Base-by-base conservation (phyloP, 805 yeast species). In the Candida dendrica region DNA sequence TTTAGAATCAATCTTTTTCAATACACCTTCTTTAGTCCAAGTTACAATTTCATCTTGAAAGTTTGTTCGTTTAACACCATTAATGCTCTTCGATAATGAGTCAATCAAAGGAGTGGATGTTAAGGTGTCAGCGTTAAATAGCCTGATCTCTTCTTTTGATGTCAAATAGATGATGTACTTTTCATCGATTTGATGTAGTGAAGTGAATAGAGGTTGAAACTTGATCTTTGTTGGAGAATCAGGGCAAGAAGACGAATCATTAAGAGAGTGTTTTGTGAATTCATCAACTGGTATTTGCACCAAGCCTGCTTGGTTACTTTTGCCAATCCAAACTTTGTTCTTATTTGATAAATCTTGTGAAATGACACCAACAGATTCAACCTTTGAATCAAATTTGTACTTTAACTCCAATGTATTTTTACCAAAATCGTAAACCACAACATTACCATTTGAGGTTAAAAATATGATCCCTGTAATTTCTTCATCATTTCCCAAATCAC, bases 1-100 rank as follows among this genome's bases (percentile, higher is more conserved):
- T 2, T 51, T 52, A 4, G 44, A 43, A 8, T 49, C 41, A 5
- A 69, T 43, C 18, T 41, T 48, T 39, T 68, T 69, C 11, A 73
- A 48, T 0, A 44, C 43, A 0, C 80, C 81, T 27, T 52, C 55
- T 34, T 61, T 64, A 0, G 79, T 72, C 68, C 69, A 75, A 13
- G 64, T 50, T 0, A 72, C 33, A 3, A 68, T 38, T 5, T 63
- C 59, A 1, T 55, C 60, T 39, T 57, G 60, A 1, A 52, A 45
- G 20, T 17, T 17, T 19, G 68, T 55, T 9, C 51, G 45, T 46
- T 69, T 72, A 10, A 67, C 48, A 0, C 76, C 78, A 26, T 57
- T 55, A 6, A 72, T 51, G 35, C 64, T 55, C 20, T 63, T 65
- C 1, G 67, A 49, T 19, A 74, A 50, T 0, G 75, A 58, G 34